phyloP scores from a whole-genome alignment of 768 basidiomycete genomes.

The Lactarius sanguifluus region DNA sequence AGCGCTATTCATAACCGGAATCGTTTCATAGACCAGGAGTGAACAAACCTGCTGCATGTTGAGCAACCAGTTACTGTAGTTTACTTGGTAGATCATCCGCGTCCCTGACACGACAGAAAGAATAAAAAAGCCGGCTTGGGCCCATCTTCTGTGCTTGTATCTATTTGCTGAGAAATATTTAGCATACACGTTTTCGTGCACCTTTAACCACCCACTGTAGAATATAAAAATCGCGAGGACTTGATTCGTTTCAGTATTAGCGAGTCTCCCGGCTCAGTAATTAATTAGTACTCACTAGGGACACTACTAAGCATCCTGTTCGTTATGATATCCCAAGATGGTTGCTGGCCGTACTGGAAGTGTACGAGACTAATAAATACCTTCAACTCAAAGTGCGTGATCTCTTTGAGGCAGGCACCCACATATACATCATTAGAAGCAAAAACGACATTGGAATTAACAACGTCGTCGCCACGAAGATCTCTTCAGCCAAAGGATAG shows the following conservation, averaged over 20 bases:
- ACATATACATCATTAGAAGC: slow-evolving; percentile 85
- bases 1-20: slow-evolving; percentile 9
- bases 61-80: slow-evolving; percentile 63
- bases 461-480: slow-evolving; percentile 62
- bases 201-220: slow-evolving; percentile 50
- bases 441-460: slow-evolving; percentile 76
- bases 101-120: slow-evolving; percentile 57
- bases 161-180: slow-evolving; percentile 53
- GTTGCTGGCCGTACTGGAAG: slow-evolving; percentile 70
- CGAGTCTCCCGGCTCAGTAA: neutral
- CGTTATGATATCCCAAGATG: slow-evolving; percentile 47
- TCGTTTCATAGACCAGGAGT: neutral
- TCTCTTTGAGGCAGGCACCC: slow-evolving; percentile 35
- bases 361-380: slow-evolving; percentile 59
- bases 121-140: slow-evolving; percentile 59
- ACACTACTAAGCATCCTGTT: slow-evolving; percentile 62
- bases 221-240: slow-evolving; percentile 76
- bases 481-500: slow-evolving; percentile 58
- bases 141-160: slow-evolving; percentile 53
- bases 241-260: slow-evolving; percentile 33
- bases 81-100: slow-evolving; percentile 70
- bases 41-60: slow-evolving; percentile 70
- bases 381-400: slow-evolving; percentile 2
- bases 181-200: neutral
- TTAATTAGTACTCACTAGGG: slow-evolving; percentile 55